Conservation (phyloP, 331 rosid genomes). For the Rosa hybrid region DNA sequence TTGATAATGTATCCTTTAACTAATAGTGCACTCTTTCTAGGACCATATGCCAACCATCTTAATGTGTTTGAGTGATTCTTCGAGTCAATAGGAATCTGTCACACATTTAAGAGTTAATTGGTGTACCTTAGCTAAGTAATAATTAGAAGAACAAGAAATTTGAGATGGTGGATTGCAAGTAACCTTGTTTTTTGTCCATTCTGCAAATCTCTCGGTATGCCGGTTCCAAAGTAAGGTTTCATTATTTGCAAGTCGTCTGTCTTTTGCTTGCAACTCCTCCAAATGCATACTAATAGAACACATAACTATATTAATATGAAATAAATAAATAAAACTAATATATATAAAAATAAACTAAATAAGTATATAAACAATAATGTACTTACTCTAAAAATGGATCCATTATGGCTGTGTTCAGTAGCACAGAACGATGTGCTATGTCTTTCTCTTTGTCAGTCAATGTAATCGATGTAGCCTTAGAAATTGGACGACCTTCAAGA, state of each 20-base stretch:
- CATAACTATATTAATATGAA: no score
- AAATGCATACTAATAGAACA: neutral
- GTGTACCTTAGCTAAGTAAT: no score
- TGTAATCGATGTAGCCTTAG: neutral
- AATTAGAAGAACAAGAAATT: no score
- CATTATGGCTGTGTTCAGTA: neutral
- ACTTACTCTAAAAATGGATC: conserved; percentile 8
- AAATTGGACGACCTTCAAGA: neutral
- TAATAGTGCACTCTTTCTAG: neutral
- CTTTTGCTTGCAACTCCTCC: neutral
- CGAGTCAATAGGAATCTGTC: neutral
- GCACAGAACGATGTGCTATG: neutral
- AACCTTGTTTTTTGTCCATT: neutral
- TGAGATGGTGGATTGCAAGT: no score
- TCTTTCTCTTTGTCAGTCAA: neutral
- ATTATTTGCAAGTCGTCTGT: neutral
- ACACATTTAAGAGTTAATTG: neutral
- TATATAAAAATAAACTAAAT: no score
- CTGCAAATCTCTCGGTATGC: neutral
- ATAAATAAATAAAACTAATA: no score
- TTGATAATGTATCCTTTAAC: neutral
- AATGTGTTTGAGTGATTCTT: neutral
- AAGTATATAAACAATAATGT: no score
- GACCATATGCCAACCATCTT: conserved; percentile 2
- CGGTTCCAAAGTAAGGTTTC: neutral